Evolutionary conservation across 2,329 filamentous ascomycete species (phyloP).

Genomic region (Thermothelomyces thermophilus): DNA sequence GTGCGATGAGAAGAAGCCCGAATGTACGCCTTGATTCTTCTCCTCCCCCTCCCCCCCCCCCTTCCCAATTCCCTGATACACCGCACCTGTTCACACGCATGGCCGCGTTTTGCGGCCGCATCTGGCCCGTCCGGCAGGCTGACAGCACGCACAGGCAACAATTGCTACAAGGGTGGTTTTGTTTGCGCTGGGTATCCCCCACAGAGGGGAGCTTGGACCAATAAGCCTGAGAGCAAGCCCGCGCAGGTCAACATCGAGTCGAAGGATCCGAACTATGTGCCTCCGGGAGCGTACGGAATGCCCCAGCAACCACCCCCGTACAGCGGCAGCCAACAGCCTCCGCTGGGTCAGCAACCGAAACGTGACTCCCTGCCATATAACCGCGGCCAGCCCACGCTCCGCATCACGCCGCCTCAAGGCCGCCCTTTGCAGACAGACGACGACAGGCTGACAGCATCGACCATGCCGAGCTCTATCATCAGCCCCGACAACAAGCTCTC

Average conservation of each 20-base stretch:
- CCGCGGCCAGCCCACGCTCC: slow-evolving; percentile 52
- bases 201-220: slow-evolving; percentile 70
- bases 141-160: slow-evolving; percentile 55
- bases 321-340: slow-evolving; percentile 23
- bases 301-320: slow-evolving; percentile 38
- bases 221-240: slow-evolving; percentile 68
- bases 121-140: slow-evolving; percentile 13
- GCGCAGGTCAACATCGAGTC: slow-evolving; percentile 71
- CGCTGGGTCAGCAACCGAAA: slow-evolving; percentile 37
- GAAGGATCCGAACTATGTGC: slow-evolving; percentile 63
- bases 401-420: slow-evolving; percentile 57
- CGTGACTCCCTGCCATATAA: slow-evolving; percentile 54
- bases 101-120: slow-evolving; percentile 17
- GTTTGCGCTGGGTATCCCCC: slow-evolving; percentile 86
- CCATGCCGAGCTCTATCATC: slow-evolving; percentile 50
- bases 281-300: slow-evolving; percentile 57
- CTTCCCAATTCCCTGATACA: neutral
- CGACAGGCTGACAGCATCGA: slow-evolving; percentile 53
- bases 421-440: slow-evolving; percentile 50
- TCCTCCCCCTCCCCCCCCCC: neutral
- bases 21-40: slow-evolving; percentile 57
- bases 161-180: slow-evolving; percentile 86
- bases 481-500: slow-evolving; percentile 60
- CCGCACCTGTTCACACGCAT: slow-evolving; percentile 19
- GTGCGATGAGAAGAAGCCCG: slow-evolving; percentile 88